These are phyloP conservation scores for Knufia fluminis DNA, from an alignment of 2,329 filamentous ascomycete genomes.

Conservation along the genomic window DNA sequence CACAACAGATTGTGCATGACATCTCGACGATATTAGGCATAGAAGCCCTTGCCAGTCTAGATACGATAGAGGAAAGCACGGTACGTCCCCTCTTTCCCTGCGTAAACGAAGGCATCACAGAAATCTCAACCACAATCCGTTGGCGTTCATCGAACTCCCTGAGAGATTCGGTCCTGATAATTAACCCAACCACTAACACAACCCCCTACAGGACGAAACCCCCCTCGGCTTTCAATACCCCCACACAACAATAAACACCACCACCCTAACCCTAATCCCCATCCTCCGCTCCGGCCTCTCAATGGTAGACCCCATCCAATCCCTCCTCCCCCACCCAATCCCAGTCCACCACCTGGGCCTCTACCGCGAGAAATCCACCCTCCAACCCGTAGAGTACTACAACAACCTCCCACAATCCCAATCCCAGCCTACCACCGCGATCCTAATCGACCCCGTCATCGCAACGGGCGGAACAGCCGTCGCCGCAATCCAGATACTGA, in stretches of 20 bases:
- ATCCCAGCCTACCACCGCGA: constrained; percentile 49
- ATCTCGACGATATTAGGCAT: constrained; percentile 73
- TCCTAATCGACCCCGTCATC: constrained; percentile 85
- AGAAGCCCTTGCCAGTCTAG: constrained; percentile 64
- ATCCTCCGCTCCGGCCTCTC: constrained; percentile 86
- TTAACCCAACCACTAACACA: constrained; percentile 11
- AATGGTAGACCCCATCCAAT: constrained; percentile 86
- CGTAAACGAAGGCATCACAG: no score
- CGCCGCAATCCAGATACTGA: constrained; percentile 79
- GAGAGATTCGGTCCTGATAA: background rate
- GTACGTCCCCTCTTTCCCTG: constrained; percentile 41
- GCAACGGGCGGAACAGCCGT: constrained; percentile 85
- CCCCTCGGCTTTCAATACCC: constrained; percentile 70
- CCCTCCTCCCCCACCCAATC: constrained; percentile 68
- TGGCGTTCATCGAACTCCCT: background rate
- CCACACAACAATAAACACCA: constrained; percentile 53
- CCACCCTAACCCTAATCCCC: constrained; percentile 70
- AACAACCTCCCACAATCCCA: constrained; percentile 67
- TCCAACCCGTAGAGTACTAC: constrained; percentile 93
- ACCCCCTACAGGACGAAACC: constrained; percentile 54
- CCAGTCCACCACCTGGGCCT: constrained; percentile 90
- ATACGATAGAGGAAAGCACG: constrained; percentile 48
- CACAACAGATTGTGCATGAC: constrained; percentile 74
- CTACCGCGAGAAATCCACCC: constrained; percentile 78
- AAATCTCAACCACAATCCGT: constrained; percentile 5